A percentile compares a stretch with the other conserved stretches of the same genome.
Evolutionary conservation across 2,329 filamentous ascomycete genomes (phyloP).

Genomic region (Botrytis galanthina): DNA sequence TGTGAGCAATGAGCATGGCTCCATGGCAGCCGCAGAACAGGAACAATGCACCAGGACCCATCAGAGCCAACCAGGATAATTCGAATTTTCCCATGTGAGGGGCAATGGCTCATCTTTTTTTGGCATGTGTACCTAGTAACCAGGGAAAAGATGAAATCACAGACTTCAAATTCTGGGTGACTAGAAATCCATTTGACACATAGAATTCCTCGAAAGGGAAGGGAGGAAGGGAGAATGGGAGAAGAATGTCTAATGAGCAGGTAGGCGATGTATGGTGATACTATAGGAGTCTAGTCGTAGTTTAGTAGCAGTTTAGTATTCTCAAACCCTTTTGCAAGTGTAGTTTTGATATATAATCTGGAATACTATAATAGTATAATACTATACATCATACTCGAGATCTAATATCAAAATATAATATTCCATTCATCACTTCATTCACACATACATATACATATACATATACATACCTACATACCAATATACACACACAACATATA

Average conservation of each 20-base stretch:
- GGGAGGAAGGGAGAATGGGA: background rate
- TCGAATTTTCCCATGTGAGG: background rate
- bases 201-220: background rate
- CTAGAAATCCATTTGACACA: conserved; percentile 1
- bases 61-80: background rate
- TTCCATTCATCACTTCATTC: background rate
- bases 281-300: background rate
- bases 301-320: background rate
- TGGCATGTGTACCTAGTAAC: background rate
- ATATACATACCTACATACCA: too few species aligned
- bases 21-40: background rate
- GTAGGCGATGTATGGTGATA: background rate
- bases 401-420: background rate
- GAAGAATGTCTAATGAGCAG: background rate
- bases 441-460: background rate
- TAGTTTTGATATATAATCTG: background rate
- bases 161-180: background rate
- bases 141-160: background rate
- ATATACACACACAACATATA: background rate
- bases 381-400: background rate
- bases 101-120: background rate
- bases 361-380: background rate
- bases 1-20: too few species aligned
- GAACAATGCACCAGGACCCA: background rate
- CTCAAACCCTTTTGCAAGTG: background rate